phyloP scores from a whole-genome alignment of 2,329 filamentous ascomycete species.

The Grosmannia clavigera region DNA sequence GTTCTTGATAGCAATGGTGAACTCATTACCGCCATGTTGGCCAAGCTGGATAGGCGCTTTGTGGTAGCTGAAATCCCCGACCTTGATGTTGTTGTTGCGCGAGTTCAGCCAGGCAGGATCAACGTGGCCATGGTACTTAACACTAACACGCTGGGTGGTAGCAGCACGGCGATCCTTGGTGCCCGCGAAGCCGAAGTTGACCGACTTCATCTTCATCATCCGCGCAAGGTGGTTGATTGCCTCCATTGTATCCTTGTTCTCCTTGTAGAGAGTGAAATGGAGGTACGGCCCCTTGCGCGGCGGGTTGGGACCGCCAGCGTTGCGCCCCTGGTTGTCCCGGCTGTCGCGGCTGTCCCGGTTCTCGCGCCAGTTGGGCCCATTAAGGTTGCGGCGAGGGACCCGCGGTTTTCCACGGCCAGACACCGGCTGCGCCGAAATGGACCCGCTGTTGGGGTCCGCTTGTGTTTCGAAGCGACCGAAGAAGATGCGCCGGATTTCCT shows the following conservation, averaged over 20 bases:
- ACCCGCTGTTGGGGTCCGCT: constrained; percentile 39
- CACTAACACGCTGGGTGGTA: constrained; percentile 71
- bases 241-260: constrained; percentile 96
- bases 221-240: constrained; percentile 65
- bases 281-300: constrained; percentile 42
- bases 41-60: constrained; percentile 65
- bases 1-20: constrained; percentile 81
- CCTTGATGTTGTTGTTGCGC: constrained; percentile 47
- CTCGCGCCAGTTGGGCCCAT: neutral
- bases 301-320: constrained; percentile 8
- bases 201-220: constrained; percentile 59
- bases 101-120: constrained; percentile 53
- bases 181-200: constrained; percentile 64
- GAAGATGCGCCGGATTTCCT: constrained; percentile 67
- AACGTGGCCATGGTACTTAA: constrained; percentile 36
- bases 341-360: neutral
- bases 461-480: constrained; percentile 63
- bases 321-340: neutral
- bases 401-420: constrained; percentile 4
- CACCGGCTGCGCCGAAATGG: constrained; percentile 44
- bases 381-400: constrained; percentile 11
- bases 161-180: constrained; percentile 85
- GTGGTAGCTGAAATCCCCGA: constrained; percentile 75
- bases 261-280: constrained; percentile 89
- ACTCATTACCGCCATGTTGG: constrained; percentile 80